A percentile compares a stretch with the other conserved stretches of the same genome.
Conservation (phyloP, 352 stramenopile species). For the Globisporangium viniferum region DNA sequence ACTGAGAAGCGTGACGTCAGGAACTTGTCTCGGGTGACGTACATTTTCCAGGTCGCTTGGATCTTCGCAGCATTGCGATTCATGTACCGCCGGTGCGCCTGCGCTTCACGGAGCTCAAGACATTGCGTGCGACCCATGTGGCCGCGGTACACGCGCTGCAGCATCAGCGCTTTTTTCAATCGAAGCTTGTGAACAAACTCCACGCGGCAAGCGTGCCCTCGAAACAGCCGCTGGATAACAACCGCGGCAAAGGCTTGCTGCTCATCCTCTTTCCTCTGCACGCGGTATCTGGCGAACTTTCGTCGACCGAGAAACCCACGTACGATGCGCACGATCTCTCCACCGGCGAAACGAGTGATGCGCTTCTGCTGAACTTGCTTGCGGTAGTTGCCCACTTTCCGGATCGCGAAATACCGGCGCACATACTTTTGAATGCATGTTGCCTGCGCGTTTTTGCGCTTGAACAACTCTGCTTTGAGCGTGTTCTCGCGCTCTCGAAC, state of each 20-base stretch:
- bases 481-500: constrained; percentile 51
- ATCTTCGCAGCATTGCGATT: constrained; percentile 70
- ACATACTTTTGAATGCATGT: constrained; percentile 55
- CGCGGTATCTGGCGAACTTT: constrained; percentile 32
- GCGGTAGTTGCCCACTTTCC: constrained; percentile 30
- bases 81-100: constrained; percentile 38
- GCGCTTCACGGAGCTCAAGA: constrained; percentile 35
- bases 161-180: constrained; percentile 35
- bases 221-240: constrained; percentile 61
- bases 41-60: constrained; percentile 89
- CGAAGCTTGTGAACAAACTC: constrained; percentile 41
- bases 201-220: constrained; percentile 59
- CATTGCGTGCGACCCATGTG: constrained; percentile 47
- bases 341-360: constrained; percentile 47
- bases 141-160: constrained; percentile 79
- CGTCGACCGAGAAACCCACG: constrained; percentile 57
- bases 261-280: constrained; percentile 17
- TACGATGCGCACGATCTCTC: constrained; percentile 61
- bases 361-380: constrained; percentile 33
- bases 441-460: constrained; percentile 40
- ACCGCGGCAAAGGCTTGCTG: constrained; percentile 31
- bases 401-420: constrained; percentile 47
- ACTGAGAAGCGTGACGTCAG: constrained; percentile 56
- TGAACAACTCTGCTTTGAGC: constrained; percentile 41
- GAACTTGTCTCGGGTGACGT: constrained; percentile 64